Evolutionary conservation across 225 moss, liverwort and hornwort species (phyloP).

Genomic region (Lunularia cruciata): DNA sequence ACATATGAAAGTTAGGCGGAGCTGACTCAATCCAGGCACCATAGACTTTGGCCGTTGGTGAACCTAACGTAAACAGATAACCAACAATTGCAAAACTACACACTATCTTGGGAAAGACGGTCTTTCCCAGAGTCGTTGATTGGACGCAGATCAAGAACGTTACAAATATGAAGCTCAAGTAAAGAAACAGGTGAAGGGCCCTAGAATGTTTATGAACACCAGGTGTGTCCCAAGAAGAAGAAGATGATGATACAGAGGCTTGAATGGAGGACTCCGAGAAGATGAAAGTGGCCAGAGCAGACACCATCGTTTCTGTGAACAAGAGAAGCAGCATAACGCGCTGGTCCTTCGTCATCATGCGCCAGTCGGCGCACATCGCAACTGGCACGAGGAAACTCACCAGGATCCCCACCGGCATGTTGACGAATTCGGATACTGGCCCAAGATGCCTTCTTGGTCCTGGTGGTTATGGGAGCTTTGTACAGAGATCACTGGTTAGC

Average conservation of each 20-base stretch:
- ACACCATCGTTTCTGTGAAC: conserved; percentile 3
- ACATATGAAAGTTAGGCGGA: neutral
- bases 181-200: conserved; percentile 15
- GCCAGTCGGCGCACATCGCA: conserved; percentile 10
- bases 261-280: conserved; percentile 12
- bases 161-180: conserved; percentile 14
- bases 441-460: neutral
- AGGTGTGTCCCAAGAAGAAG: neutral
- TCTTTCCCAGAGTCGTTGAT: neutral
- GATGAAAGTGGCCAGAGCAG: conserved; percentile 14
- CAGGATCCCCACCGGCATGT: conserved; percentile 17
- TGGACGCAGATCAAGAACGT: conserved; percentile 17
- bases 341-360: conserved; percentile 21
- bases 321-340: conserved; percentile 11
- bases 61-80: neutral
- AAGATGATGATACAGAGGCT: neutral
- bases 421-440: conserved; percentile 20
- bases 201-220: conserved; percentile 3
- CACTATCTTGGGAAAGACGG: neutral
- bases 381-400: conserved; percentile 5
- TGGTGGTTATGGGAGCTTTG: too few species aligned
- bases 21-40: conserved; percentile 5
- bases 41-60: conserved; percentile 6
- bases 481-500: too few species aligned
- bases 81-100: neutral